Conservation (phyloP, 2,329 filamentous ascomycete species). For the Colletotrichum incanum region DNA sequence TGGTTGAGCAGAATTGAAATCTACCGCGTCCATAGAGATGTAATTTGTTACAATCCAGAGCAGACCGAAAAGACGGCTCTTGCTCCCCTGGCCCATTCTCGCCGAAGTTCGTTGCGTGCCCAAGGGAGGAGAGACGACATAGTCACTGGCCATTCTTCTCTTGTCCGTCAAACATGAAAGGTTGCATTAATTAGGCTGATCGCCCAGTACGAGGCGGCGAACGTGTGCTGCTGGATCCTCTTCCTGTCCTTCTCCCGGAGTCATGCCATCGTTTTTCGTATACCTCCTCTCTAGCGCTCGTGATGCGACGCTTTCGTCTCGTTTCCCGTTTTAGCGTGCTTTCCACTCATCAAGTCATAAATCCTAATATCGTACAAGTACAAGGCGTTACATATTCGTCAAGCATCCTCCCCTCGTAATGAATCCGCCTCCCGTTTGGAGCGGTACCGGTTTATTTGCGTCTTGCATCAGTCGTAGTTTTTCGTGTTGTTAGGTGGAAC, state of each 20-base stretch:
- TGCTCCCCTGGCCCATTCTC: neutral
- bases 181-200: neutral
- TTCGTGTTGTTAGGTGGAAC: neutral
- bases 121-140: neutral
- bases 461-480: conserved; percentile 8
- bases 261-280: neutral
- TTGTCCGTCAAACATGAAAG: neutral
- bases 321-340: conserved; percentile 2
- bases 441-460: neutral
- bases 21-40: neutral
- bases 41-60: neutral
- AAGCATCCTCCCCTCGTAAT: neutral
- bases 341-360: conserved; percentile 24
- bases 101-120: no score
- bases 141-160: neutral
- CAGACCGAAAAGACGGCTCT: neutral
- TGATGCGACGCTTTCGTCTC: neutral
- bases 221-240: neutral
- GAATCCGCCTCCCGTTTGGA: neutral
- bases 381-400: conserved; percentile 3
- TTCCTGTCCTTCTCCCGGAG: neutral
- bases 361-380: conserved; percentile 19
- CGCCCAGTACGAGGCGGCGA: neutral
- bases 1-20: neutral
- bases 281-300: neutral